Percentiles rank a stretch among this genome's conserved stretches.
phyloP scores from a whole-genome alignment of 345 rosid species.

The Lepidium didymum region DNA sequence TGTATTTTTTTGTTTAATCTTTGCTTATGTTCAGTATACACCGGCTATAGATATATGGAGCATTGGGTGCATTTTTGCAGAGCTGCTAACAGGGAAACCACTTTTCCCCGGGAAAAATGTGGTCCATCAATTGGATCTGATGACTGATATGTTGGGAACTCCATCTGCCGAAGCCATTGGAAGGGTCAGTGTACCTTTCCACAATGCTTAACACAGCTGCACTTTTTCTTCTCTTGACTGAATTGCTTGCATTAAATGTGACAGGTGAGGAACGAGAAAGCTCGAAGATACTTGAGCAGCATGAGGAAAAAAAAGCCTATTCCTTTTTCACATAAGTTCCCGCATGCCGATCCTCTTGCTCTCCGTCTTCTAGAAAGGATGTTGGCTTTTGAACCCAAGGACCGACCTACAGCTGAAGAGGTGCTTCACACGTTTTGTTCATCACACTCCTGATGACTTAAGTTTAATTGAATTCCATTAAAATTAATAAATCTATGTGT shows the following conservation, averaged over 20 bases:
- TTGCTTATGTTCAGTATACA: slow-evolving; percentile 58
- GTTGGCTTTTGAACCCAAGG: slow-evolving; percentile 94
- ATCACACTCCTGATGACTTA: neutral
- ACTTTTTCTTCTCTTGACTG: slow-evolving; percentile 13
- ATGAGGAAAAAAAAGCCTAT: slow-evolving; percentile 87
- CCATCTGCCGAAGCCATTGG: slow-evolving; percentile 94
- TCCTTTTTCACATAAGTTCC: slow-evolving; percentile 82
- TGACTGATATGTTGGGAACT: slow-evolving; percentile 91
- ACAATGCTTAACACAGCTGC: neutral
- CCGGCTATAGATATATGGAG: slow-evolving; percentile 98
- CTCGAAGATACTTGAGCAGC: slow-evolving; percentile 89
- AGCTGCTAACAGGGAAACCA: slow-evolving; percentile 90
- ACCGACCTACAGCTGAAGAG: slow-evolving; percentile 92
- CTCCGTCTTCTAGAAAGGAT: slow-evolving; percentile 79
- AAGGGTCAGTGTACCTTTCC: slow-evolving; percentile 43
- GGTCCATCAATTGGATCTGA: slow-evolving; percentile 89
- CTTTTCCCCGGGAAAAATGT: slow-evolving; percentile 97
- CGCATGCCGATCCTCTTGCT: slow-evolving; percentile 89
- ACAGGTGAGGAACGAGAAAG: slow-evolving; percentile 96
- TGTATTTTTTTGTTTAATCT: neutral
- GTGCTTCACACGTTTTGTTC: slow-evolving; percentile 27
- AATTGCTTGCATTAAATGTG: slow-evolving; percentile 9
- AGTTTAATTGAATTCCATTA: neutral
- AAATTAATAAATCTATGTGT: slow-evolving; percentile 5
- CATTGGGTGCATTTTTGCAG: slow-evolving; percentile 94